Conservation (phyloP, 345 rosid species). For the Pugionium cornutum region DNA sequence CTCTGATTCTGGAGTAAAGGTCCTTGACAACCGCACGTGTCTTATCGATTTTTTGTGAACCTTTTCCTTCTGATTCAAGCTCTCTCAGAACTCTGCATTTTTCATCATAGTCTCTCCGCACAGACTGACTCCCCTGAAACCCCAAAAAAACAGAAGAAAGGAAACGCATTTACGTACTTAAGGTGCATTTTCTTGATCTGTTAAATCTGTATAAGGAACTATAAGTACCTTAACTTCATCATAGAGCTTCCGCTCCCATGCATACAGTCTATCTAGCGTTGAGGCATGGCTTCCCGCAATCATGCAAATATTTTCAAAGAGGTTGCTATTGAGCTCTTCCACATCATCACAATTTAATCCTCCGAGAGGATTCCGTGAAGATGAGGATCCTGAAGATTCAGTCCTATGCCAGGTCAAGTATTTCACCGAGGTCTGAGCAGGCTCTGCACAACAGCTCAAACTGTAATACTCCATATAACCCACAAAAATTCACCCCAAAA, state of each 20-base stretch:
- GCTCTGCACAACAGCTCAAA: constrained; percentile 48
- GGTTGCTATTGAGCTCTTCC: constrained; percentile 62
- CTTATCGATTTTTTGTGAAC: constrained; percentile 58
- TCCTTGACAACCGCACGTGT: constrained; percentile 92
- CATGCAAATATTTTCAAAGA: constrained; percentile 75
- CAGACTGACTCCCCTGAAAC: constrained; percentile 73
- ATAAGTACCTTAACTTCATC: constrained; percentile 91
- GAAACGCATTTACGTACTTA: background rate
- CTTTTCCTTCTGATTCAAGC: constrained; percentile 69
- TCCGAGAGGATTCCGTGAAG: constrained; percentile 70
- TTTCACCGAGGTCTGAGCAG: constrained; percentile 59
- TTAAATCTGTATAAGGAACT: constrained; percentile 14
- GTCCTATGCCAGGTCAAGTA: constrained; percentile 96
- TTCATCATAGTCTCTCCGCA: constrained; percentile 70
- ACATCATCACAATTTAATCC: constrained; percentile 60
- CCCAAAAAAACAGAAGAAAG: background rate
- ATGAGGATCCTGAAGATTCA: constrained; percentile 73
- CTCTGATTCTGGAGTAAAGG: constrained; percentile 88
- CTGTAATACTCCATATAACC: constrained; percentile 33
- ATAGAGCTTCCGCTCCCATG: constrained; percentile 97
- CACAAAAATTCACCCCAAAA: background rate
- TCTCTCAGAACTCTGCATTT: constrained; percentile 65
- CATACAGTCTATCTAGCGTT: constrained; percentile 84
- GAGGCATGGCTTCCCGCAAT: constrained; percentile 95
- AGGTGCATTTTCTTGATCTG: constrained; percentile 2